Percentiles rank a stretch among this genome's conserved stretches.
Evolutionary conservation across 2,329 filamentous ascomycete species (phyloP).

Genomic region (Trematosphaeria pertusa): DNA sequence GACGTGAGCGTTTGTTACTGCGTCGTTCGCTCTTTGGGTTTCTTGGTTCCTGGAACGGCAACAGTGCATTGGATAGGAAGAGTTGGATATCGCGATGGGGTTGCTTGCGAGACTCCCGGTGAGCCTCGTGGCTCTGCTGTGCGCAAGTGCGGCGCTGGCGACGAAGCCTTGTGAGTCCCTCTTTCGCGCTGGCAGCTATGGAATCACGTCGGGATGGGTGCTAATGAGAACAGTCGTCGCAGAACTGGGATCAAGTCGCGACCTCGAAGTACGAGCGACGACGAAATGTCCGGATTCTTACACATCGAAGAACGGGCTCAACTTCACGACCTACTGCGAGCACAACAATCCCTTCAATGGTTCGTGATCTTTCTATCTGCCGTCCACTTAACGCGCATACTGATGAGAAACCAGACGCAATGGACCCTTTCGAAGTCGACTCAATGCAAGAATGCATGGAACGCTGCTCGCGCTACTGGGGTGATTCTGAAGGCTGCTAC

Average conservation of each 20-base stretch:
- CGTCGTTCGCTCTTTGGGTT: no score
- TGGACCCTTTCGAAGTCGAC: slow-evolving; percentile 18
- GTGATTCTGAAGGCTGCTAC: slow-evolving; percentile 37
- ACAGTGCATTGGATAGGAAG: no score
- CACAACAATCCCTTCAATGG: slow-evolving; percentile 38
- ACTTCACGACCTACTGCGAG: slow-evolving; percentile 39
- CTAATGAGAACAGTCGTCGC: slow-evolving; percentile 27
- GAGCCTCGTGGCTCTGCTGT: slow-evolving; percentile 28
- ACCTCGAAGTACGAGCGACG: no score
- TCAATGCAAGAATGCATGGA: slow-evolving; percentile 39
- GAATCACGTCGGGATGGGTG: slow-evolving; percentile 2
- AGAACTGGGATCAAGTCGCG: slow-evolving; percentile 18
- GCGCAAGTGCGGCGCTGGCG: slow-evolving; percentile 29
- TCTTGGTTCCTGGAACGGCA: no score
- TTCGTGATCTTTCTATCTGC: slow-evolving; percentile 13
- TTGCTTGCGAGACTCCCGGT: no score
- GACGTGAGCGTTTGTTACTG: no score
- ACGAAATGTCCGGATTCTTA: slow-evolving; percentile 28
- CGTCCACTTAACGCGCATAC: no score
- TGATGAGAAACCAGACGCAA: slow-evolving; percentile 27
- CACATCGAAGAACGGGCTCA: slow-evolving; percentile 36
- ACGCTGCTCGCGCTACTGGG: slow-evolving; percentile 41
- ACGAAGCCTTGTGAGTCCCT: slow-evolving; percentile 31
- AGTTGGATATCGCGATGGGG: no score
- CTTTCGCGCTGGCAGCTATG: neutral